phyloP scores from a whole-genome alignment of 139 green algal genomes.

The Asterochloris erici region DNA sequence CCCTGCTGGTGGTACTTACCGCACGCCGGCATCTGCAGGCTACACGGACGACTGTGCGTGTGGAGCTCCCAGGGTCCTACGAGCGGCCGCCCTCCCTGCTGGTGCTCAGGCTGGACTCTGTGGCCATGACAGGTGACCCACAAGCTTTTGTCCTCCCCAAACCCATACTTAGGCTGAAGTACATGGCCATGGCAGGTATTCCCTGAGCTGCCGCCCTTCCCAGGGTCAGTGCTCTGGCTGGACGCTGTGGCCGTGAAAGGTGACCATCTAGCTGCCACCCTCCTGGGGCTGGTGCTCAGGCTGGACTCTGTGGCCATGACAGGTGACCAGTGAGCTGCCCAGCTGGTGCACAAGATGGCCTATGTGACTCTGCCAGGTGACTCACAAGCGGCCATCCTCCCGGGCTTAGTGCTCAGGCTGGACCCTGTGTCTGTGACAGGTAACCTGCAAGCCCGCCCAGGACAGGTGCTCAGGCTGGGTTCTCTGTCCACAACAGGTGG shows the following conservation, averaged over 20 bases:
- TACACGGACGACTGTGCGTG: neutral
- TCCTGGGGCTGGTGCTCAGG: no score
- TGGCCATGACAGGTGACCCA: constrained; percentile 24
- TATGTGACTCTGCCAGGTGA: no score
- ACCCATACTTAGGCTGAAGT: no score
- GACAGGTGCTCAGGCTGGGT: no score
- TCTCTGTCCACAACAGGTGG: no score
- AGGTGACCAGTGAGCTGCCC: no score
- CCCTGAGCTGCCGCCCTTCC: constrained; percentile 2
- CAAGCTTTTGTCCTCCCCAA: neutral
- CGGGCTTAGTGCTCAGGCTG: constrained; percentile 36
- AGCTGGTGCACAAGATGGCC: no score
- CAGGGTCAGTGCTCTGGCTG: constrained; percentile 33
- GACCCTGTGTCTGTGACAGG: constrained; percentile 28
- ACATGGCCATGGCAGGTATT: neutral
- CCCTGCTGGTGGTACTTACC: constrained; percentile 14
- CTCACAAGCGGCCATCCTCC: constrained; percentile 2
- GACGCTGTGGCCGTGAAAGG: constrained; percentile 29
- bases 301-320: neutral
- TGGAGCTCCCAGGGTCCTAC: constrained; percentile 39
- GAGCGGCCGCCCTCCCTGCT: constrained; percentile 23
- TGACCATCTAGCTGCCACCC: neutral
- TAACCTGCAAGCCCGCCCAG: neutral
- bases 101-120: constrained; percentile 33
- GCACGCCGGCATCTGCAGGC: constrained; percentile 31